Percentiles rank a stretch among this genome's conserved stretches.
phyloP scores from a whole-genome alignment of 371 early-diverging fungal genomes.

The Rhizopus delemar region DNA sequence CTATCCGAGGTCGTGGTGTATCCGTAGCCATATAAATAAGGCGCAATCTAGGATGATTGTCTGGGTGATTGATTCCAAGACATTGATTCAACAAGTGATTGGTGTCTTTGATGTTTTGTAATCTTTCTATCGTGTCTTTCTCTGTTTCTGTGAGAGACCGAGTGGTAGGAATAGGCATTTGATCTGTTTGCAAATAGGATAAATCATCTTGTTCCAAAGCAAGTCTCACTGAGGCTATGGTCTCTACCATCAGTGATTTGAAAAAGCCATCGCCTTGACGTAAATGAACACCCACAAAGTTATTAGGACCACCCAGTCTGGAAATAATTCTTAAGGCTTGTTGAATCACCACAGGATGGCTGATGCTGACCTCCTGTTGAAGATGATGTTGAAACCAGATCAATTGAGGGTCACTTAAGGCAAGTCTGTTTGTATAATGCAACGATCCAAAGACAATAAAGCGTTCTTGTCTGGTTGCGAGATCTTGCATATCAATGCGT shows the following conservation, averaged over 20 bases:
- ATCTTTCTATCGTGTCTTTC: neutral
- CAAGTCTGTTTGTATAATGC: constrained; percentile 41
- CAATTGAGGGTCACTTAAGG: constrained; percentile 24
- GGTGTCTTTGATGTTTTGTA: constrained; percentile 2
- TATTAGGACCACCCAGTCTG: constrained; percentile 42
- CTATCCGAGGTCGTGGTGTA: constrained; percentile 48
- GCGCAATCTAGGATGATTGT: constrained; percentile 32
- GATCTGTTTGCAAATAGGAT: neutral
- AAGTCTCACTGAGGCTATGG: constrained; percentile 28
- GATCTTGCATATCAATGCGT: constrained; percentile 38
- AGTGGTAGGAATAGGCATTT: neutral
- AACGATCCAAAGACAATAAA: constrained; percentile 52
- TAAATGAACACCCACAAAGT: constrained; percentile 49
- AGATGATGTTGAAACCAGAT: constrained; percentile 27
- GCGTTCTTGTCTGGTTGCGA: constrained; percentile 35
- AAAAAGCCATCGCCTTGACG: constrained; percentile 55
- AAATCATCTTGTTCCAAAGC: constrained; percentile 23
- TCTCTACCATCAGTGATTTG: constrained; percentile 26
- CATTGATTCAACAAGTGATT: constrained; percentile 18
- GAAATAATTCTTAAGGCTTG: constrained; percentile 29
- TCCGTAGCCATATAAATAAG: constrained; percentile 63
- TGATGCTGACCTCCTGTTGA: constrained; percentile 29
- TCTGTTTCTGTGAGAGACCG: constrained; percentile 7
- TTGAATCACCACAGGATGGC: constrained; percentile 39
- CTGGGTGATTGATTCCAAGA: constrained; percentile 7